A percentile compares a stretch with the other conserved stretches of the same genome.
phyloP scores from a whole-genome alignment of 768 basidiomycete genomes.

The Lactarius hatsudake region DNA sequence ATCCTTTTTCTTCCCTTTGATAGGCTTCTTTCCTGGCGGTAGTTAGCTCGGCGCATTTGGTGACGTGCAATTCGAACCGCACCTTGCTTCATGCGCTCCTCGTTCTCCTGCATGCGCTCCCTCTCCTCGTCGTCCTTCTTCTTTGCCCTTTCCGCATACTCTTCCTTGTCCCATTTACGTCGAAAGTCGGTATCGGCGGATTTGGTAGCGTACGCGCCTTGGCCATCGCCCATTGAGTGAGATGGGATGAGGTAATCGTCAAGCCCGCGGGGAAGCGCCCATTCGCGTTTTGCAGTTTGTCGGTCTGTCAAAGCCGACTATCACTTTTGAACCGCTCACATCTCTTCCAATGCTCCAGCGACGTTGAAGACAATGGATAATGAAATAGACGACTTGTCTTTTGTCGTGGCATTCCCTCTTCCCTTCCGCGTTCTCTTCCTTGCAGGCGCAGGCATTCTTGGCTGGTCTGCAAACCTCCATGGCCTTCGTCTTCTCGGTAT shows the following conservation, averaged over 20 bases:
- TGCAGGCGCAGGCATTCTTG: conserved; percentile 73
- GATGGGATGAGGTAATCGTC: neutral
- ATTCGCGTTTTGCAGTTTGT: too few relatives aligned
- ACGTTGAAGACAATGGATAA: conserved; percentile 27
- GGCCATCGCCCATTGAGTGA: conserved; percentile 24
- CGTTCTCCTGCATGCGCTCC: conserved; percentile 38
- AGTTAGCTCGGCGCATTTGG: conserved; percentile 1
- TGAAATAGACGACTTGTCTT: conserved; percentile 42
- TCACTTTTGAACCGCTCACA: neutral
- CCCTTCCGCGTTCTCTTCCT: conserved; percentile 89
- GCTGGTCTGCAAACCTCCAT: conserved; percentile 94
- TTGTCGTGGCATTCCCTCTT: conserved; percentile 70
- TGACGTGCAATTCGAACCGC: conserved; percentile 13
- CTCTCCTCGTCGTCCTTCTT: conserved; percentile 40
- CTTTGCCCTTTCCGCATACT: conserved; percentile 42
- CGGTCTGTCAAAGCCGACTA: neutral
- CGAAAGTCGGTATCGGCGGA: conserved; percentile 33
- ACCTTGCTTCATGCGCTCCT: conserved; percentile 76
- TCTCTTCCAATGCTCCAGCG: neutral
- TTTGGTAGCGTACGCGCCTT: conserved; percentile 28
- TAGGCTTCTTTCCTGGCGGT: conserved; percentile 73
- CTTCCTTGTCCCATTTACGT: conserved; percentile 49
- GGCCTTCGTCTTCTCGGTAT: conserved; percentile 70
- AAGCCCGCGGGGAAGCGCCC: neutral
- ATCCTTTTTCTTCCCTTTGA: conserved; percentile 66